Evolutionary conservation across 2,329 filamentous ascomycete genomes (phyloP), one percentile per base, ranked within the genome.

Genomic region (Xylaria sp.): DNA sequence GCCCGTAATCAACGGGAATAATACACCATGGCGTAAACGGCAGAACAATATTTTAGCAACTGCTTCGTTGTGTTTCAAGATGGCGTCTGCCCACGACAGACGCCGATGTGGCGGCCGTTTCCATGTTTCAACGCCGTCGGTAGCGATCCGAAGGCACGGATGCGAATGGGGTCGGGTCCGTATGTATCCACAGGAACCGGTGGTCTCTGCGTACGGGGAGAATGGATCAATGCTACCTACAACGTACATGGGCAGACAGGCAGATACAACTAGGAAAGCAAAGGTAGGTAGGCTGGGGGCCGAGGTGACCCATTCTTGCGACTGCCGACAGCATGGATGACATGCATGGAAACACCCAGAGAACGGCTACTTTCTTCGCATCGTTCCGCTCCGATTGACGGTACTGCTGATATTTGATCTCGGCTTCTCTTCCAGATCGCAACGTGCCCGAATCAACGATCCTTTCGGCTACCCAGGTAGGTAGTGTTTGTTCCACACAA

Each of bases 271-370:
- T 9, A 38, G 38, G 17, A 39, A 45, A 42, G 42, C 20, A 6
- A 6, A 26, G 5, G 5, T 26, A 26, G 29, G 29, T 34, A 34
- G 29, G 16, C 29, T 52, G 54, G 57, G 54, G 57, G 57, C 51
- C 45, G 40, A 20, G 49, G 47, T 51, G 44, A 49, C 49, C 49
- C 45, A 38, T 41, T 44, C 11, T n/a, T 41, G 48, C 20, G 49
- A 51, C 48, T 57, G 52, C 56, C 59, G 54, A 54, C 44, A 59
- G 46, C 50, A 60, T 60, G 46, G 50, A 60, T 60, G 59, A 58
- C 57, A 55, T 61, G 55, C 57, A 61, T 60, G 39, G 55, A 54
- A 59, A 48, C 19, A 39, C 43, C 48, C 29, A 48, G 51, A 52
- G 54, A 56, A 62, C n/a, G 44, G 45, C 46, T 57, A 44, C 47